These are phyloP conservation scores for Ziziphus jujuba DNA, from an alignment of 306 rosid genomes.

Conservation along the genomic window DNA sequence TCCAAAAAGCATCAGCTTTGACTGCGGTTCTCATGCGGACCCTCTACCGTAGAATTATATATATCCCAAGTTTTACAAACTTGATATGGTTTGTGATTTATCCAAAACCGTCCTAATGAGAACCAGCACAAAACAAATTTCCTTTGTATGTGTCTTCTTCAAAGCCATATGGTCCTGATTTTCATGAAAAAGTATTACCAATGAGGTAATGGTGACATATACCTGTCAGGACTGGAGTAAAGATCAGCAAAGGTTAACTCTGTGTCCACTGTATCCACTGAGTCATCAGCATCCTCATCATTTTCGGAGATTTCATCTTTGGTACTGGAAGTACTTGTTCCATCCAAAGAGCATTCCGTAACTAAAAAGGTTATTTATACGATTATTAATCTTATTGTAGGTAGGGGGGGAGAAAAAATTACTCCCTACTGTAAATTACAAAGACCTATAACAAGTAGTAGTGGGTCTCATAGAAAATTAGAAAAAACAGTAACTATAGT, in stretches of 20 bases:
- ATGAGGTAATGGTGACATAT: not conserved
- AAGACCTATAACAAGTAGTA: not conserved
- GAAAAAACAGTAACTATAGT: too few species aligned
- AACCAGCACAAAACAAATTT: too few species aligned
- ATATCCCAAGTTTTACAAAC: too few species aligned
- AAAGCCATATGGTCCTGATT: too few species aligned
- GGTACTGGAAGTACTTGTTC: conserved; percentile 18
- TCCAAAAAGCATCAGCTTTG: too few species aligned
- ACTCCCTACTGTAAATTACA: not conserved
- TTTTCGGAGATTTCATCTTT: not conserved
- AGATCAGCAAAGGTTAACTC: conserved; percentile 34
- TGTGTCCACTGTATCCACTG: conserved; percentile 1
- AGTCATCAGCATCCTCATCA: not conserved
- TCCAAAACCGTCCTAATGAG: not conserved
- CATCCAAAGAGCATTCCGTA: conserved; percentile 22
- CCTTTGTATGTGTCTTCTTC: too few species aligned
- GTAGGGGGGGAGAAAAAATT: too few species aligned
- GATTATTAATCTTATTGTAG: too few species aligned
- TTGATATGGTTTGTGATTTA: not conserved
- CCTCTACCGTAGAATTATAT: too few species aligned
- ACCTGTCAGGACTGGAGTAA: conserved; percentile 30
- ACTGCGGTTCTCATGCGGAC: too few species aligned
- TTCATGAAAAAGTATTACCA: too few species aligned
- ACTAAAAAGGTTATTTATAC: not conserved
- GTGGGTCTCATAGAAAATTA: too few species aligned